Evolutionary conservation across 805 yeast genomes (phyloP).

Genomic region (Brettanomyces anomalus): DNA sequence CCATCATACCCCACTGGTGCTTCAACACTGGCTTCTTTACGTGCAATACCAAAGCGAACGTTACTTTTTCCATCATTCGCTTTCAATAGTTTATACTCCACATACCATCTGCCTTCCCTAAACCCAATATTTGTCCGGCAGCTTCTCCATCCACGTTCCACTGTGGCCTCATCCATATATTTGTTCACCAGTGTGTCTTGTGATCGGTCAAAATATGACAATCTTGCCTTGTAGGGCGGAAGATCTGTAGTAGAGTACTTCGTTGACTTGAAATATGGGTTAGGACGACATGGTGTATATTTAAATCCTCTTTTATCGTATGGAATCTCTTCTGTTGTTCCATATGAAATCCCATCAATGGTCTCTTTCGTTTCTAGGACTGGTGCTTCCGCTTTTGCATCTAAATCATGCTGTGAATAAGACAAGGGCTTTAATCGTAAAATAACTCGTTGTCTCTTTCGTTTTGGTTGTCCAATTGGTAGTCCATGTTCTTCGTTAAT

Average conservation of each 20-base stretch:
- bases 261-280: constrained; percentile 44
- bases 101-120: constrained; percentile 70
- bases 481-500: too few species aligned
- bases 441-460: constrained; percentile 8
- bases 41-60: constrained; percentile 73
- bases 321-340: constrained; percentile 67
- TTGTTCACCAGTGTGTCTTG: constrained; percentile 40
- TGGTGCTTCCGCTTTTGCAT: constrained; percentile 14
- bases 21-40: constrained; percentile 83
- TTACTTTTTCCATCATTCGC: constrained; percentile 26
- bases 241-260: constrained; percentile 67
- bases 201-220: constrained; percentile 63
- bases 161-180: constrained; percentile 38
- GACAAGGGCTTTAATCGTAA: constrained; percentile 29
- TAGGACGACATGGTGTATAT: constrained; percentile 71
- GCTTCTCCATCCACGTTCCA: constrained; percentile 72
- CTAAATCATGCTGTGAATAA: constrained; percentile 22
- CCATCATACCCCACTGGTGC: constrained; percentile 96
- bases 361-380: constrained; percentile 7
- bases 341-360: constrained; percentile 22
- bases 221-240: constrained; percentile 51
- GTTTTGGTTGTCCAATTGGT: background rate
- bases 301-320: constrained; percentile 72
- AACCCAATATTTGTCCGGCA: constrained; percentile 67
- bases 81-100: constrained; percentile 55